Evolutionary conservation across 441 rosid genomes (phyloP).

Genomic region (Metrosideros polymorpha): DNA sequence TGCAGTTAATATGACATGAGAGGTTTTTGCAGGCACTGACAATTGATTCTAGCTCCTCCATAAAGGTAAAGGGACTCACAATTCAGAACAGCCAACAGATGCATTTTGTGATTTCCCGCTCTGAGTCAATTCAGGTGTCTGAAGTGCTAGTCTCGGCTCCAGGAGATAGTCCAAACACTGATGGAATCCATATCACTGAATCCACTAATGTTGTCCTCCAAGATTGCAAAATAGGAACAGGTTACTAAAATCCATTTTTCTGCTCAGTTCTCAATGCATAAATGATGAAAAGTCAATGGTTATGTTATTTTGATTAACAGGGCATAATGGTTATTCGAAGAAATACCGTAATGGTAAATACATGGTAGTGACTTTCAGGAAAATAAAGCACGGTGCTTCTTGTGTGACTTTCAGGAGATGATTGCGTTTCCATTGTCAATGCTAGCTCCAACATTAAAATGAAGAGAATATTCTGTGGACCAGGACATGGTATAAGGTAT

Average conservation of each 20-base stretch:
- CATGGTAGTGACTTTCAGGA: not conserved
- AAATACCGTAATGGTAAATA: not conserved
- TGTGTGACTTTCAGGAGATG: conserved; percentile 63
- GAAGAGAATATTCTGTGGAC: conserved; percentile 83
- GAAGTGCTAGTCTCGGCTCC: conserved; percentile 70
- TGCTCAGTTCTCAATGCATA: not conserved
- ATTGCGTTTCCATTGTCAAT: conserved; percentile 84
- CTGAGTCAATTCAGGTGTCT: conserved; percentile 50
- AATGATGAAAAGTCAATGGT: not conserved
- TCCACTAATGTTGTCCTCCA: conserved; percentile 77
- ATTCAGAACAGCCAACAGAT: conserved; percentile 94
- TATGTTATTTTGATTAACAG: not conserved
- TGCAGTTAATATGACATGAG: not conserved
- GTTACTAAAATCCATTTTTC: conserved; percentile 20
- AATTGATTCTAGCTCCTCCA: conserved; percentile 75
- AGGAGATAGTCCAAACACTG: conserved; percentile 94
- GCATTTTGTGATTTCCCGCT: conserved; percentile 70
- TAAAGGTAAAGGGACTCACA: conserved; percentile 70
- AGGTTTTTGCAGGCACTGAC: conserved; percentile 66
- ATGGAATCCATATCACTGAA: conserved; percentile 85
- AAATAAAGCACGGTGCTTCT: not conserved
- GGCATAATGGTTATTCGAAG: not conserved
- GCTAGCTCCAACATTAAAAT: conserved; percentile 73
- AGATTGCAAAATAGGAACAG: conserved; percentile 95
- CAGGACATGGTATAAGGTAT: conserved; percentile 96